Evolutionary conservation across 1,139 yeast species (phyloP), one percentile per base, ranked within the genome.

Genomic region (Hyphopichia khmerensis): DNA sequence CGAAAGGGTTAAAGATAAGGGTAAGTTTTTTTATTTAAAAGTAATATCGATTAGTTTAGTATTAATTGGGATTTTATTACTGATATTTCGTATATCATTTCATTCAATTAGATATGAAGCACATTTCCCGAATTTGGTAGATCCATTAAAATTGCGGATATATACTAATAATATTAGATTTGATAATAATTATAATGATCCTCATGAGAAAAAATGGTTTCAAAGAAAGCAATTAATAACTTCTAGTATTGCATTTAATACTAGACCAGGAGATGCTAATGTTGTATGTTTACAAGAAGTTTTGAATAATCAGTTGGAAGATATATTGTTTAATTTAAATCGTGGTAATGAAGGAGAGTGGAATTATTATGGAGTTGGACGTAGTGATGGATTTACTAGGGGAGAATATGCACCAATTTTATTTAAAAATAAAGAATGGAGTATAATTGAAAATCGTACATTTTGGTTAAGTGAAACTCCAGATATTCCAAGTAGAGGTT

Each of bases 231-330:
- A 53, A 6, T 62, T 65, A 19, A 61, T 78, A 6, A 60, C 67
- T 32, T 61, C 65, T 34, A 63, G 77, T 13, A 77, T 80, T 45
- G 50, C 51, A 24, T 64, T 59, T 46, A 60, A 64, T 43, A 65
- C 77, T 5, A 53, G 56, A n/a, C 48, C 52, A 9, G 64, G 68
- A 10, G 49, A 55, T 37, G 71, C 67, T 40, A 69, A 60, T 42
- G 59, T 64, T 4, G 79, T 80, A 9, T 73, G 81, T 39, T 63
- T 80, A 32, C 85, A 80, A 52, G 85, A 80, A 52, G 84, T 76
- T 16, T 62, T 78, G 41, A 66, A 72, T 51, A 64, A 75, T 49
- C 85, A 80, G 52, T 57, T 80, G 35, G 52, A 59, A 16, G 85
- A 80, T 50, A 62, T 81, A 3, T 45, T 77, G 32, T 51, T 48